Percentiles rank a stretch among this genome's conserved stretches.
Evolutionary conservation across 768 basidiomycete genomes (phyloP).

Genomic region (Mycena pura): DNA sequence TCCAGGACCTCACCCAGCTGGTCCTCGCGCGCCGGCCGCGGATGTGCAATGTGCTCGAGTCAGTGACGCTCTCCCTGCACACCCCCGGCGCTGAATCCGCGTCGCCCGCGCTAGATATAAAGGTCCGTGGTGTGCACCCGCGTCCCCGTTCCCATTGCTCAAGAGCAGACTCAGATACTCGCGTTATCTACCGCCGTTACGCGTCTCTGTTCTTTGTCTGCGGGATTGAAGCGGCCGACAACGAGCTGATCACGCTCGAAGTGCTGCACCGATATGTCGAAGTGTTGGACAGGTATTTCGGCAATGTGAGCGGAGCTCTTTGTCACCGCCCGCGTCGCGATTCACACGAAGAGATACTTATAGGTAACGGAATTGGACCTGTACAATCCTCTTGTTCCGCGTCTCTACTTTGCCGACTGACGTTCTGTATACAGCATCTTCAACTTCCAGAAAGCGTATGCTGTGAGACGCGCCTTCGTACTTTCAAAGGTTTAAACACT

Average conservation of each 20-base stretch:
- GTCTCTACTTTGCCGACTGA: neutral
- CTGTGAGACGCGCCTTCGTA: slow-evolving; percentile 51
- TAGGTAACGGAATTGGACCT: slow-evolving; percentile 93
- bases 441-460: slow-evolving; percentile 97
- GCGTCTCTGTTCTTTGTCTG: slow-evolving; percentile 96
- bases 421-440: slow-evolving; percentile 73
- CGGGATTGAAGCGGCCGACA: slow-evolving; percentile 83
- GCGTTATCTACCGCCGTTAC: slow-evolving; percentile 95
- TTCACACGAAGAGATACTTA: slow-evolving; percentile 44
- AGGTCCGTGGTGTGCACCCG: slow-evolving; percentile 58
- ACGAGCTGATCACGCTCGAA: slow-evolving; percentile 91
- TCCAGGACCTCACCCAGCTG: slow-evolving; percentile 94
- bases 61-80: neutral
- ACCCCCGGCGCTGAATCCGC: neutral
- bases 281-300: slow-evolving; percentile 84
- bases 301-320: slow-evolving; percentile 62
- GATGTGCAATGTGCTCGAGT: slow-evolving; percentile 95
- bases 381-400: slow-evolving; percentile 44
- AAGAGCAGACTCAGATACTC: slow-evolving; percentile 36
- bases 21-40: slow-evolving; percentile 86
- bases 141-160: neutral
- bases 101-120: slow-evolving; percentile 62
- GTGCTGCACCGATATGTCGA: slow-evolving; percentile 95
- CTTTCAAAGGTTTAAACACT: neutral
- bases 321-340: slow-evolving; percentile 52